These are phyloP conservation scores for Aspergillus jensenii DNA, from an alignment of 2,329 filamentous ascomycete genomes.

Conservation along the genomic window DNA sequence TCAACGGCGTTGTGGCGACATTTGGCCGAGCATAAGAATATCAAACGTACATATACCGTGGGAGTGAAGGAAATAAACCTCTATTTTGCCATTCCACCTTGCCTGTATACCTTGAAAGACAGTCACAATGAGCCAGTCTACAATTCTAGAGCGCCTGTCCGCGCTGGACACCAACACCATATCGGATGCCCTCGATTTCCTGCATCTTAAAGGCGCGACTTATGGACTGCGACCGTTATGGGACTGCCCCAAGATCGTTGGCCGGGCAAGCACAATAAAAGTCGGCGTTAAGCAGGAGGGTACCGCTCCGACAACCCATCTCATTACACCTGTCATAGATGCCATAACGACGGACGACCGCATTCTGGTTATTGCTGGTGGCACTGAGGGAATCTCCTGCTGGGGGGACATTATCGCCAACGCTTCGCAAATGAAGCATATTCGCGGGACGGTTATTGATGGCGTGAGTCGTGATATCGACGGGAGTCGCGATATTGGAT, in stretches of 20 bases:
- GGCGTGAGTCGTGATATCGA: constrained; percentile 36
- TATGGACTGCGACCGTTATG: constrained; percentile 22
- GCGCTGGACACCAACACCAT: constrained; percentile 25
- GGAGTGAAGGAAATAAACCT: accelerated
- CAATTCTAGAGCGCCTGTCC: constrained; percentile 7
- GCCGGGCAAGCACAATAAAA: constrained; percentile 23
- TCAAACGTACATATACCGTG: too few relatives aligned
- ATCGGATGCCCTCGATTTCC: constrained; percentile 25
- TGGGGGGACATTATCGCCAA: constrained; percentile 26
- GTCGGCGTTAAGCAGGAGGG: constrained; percentile 12
- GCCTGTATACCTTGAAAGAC: too few relatives aligned
- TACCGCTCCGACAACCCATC: neutral
- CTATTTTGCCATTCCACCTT: too few relatives aligned
- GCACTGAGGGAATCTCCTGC: constrained; percentile 21
- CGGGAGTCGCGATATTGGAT: constrained; percentile 31
- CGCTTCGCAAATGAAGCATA: constrained; percentile 22
- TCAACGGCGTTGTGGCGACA: too few relatives aligned
- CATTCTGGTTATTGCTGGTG: constrained; percentile 23
- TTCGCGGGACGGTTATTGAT: constrained; percentile 34
- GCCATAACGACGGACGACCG: constrained; percentile 19
- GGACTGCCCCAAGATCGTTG: constrained; percentile 25
- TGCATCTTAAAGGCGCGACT: constrained; percentile 21
- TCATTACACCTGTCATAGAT: neutral
- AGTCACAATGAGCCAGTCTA: too few relatives aligned
- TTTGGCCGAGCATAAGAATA: too few relatives aligned